These are phyloP conservation scores for Mitragyna speciosa DNA, from an alignment of 257 asterid genomes.

Conservation along the genomic window DNA sequence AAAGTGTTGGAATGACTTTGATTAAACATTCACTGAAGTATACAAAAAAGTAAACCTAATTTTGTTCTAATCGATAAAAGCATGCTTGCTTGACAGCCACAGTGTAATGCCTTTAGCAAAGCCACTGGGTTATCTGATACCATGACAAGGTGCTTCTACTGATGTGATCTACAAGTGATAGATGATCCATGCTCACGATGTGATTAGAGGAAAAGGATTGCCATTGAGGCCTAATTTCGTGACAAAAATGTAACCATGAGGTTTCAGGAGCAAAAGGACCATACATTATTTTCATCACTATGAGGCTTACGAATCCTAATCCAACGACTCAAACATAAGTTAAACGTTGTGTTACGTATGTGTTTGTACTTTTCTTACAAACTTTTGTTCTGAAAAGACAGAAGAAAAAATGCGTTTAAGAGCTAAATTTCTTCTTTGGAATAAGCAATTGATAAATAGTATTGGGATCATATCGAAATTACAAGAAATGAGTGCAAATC, in stretches of 20 bases:
- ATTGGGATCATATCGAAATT: too few relatives aligned
- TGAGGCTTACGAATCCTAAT: too few relatives aligned
- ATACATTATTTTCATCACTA: too few relatives aligned
- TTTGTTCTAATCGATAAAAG: neutral
- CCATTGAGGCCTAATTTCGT: neutral
- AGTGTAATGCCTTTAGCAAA: neutral
- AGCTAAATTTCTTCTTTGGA: too few relatives aligned
- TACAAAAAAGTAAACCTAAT: constrained; percentile 1
- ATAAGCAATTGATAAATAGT: too few relatives aligned
- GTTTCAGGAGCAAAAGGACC: too few relatives aligned
- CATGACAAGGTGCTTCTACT: constrained; percentile 5
- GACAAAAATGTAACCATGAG: neutral
- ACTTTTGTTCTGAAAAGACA: neutral
- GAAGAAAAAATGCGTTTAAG: neutral
- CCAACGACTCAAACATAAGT: too few relatives aligned
- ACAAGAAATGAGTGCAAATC: too few relatives aligned
- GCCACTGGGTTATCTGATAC: neutral
- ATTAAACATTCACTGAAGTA: constrained; percentile 16
- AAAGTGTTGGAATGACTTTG: neutral
- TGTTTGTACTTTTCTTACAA: too few relatives aligned
- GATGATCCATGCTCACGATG: neutral
- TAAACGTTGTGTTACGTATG: too few relatives aligned
- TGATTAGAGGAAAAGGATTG: neutral
- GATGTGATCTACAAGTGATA: neutral
- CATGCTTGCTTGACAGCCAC: neutral